phyloP scores from a whole-genome alignment of 192 early-diverging fungal species.

The Funneliformis geosporum region DNA sequence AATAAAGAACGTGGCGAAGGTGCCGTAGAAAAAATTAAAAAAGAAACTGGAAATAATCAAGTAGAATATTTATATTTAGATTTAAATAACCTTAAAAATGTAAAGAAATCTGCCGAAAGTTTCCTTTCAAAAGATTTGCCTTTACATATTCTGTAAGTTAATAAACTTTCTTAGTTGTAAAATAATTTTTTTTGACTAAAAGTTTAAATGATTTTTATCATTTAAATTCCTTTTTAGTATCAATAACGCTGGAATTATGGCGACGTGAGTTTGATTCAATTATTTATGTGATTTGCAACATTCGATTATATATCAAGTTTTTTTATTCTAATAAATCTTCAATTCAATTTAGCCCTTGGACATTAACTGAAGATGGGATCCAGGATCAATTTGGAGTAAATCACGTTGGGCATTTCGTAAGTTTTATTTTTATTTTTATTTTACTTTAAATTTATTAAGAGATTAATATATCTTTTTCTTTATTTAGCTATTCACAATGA shows the following conservation, averaged over 20 bases:
- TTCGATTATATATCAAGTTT: neutral
- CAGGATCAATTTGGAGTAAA: conserved; percentile 51
- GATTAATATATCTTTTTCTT: neutral
- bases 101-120: conserved; percentile 30
- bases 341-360: conserved; percentile 30
- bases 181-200: neutral
- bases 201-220: neutral
- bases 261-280: conserved; percentile 15
- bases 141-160: conserved; percentile 46
- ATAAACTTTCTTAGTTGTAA: neutral
- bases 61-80: conserved; percentile 43
- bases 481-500: conserved; percentile 31
- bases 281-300: neutral
- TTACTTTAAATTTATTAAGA: neutral
- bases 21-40: conserved; percentile 38
- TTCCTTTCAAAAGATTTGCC: conserved; percentile 42
- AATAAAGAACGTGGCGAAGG: conserved; percentile 16
- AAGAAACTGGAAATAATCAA: conserved; percentile 36
- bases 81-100: conserved; percentile 29
- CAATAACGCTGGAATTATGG: conserved; percentile 44
- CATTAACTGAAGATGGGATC: conserved; percentile 43
- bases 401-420: conserved; percentile 45
- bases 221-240: conserved; percentile 14
- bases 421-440: neutral
- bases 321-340: neutral